Evolutionary conservation across 1,284 basidiomycete species (phyloP).

Genomic region (Exsudoporus floridanus): DNA sequence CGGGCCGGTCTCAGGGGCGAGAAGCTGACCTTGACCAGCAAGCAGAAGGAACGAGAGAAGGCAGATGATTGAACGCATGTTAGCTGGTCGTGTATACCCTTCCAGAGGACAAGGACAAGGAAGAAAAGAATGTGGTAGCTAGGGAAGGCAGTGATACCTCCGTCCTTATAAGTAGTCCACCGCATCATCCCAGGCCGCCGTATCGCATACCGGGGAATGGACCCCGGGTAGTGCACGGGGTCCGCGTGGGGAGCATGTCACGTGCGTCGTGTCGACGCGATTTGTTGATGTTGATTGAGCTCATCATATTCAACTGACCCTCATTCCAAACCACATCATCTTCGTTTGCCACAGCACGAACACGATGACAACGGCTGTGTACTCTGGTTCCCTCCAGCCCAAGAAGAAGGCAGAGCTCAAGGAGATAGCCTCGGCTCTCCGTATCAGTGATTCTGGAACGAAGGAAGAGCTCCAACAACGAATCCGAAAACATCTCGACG

Average conservation of each 20-base stretch:
- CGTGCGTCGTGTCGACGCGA: constrained; percentile 31
- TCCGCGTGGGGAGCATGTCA: constrained; percentile 18
- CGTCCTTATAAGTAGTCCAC: neutral
- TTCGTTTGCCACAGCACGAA: neutral
- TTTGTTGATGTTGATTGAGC: constrained; percentile 31
- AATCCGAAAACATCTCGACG: constrained; percentile 58
- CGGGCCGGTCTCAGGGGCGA: neutral
- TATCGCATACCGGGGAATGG: neutral
- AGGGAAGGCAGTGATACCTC: neutral
- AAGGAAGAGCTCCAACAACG: constrained; percentile 57
- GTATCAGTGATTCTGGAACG: constrained; percentile 52
- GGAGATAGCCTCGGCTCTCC: constrained; percentile 52
- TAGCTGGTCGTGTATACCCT: constrained; percentile 9
- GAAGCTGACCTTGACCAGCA: constrained; percentile 52
- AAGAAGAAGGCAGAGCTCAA: constrained; percentile 66
- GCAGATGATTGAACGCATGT: constrained; percentile 33
- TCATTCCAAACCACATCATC: constrained; percentile 8
- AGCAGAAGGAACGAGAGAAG: constrained; percentile 40
- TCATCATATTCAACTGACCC: constrained; percentile 11
- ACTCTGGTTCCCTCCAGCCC: constrained; percentile 47
- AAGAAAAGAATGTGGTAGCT: neutral
- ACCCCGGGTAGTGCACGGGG: constrained; percentile 13
- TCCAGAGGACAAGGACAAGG: constrained; percentile 11
- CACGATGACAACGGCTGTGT: constrained; percentile 34
- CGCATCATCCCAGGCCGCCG: neutral